A percentile compares a stretch with the other conserved stretches of the same genome.
Evolutionary conservation across 805 yeast genomes (phyloP).

Genomic region (Sungouiozyma ichnusensis): DNA sequence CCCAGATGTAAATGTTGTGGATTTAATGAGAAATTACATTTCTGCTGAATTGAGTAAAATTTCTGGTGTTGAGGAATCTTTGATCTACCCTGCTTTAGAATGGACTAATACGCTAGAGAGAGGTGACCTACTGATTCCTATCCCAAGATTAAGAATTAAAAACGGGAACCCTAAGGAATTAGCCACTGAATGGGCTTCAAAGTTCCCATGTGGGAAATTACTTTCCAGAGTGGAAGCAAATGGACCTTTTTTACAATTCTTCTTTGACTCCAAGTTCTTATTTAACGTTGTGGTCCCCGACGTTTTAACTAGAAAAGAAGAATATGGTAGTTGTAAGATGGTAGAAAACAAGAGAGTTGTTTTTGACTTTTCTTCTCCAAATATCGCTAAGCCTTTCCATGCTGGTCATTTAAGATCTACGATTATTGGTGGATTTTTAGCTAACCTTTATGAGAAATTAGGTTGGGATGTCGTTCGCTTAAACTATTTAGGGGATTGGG

Average conservation of each 20-base stretch:
- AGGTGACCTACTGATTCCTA: conserved; percentile 85
- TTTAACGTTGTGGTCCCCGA: conserved; percentile 61
- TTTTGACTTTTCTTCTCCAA: conserved; percentile 92
- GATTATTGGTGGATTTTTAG: conserved; percentile 88
- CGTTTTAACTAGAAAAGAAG: conserved; percentile 44
- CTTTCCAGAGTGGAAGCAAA: conserved; percentile 63
- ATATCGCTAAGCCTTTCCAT: conserved; percentile 97
- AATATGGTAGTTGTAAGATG: conserved; percentile 64
- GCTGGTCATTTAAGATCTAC: conserved; percentile 97
- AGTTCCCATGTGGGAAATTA: conserved; percentile 62
- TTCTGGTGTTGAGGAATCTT: conserved; percentile 55
- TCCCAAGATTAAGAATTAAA: conserved; percentile 82
- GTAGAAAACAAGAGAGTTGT: conserved; percentile 63
- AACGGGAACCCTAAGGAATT: conserved; percentile 65
- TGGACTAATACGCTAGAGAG: conserved; percentile 76
- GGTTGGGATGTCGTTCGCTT: conserved; percentile 87
- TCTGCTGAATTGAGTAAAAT: conserved; percentile 64
- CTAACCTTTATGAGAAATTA: conserved; percentile 77
- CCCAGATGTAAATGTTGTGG: conserved; percentile 75
- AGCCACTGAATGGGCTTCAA: conserved; percentile 66
- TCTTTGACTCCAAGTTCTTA: conserved; percentile 56
- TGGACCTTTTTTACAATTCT: conserved; percentile 88
- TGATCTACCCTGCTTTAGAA: conserved; percentile 80
- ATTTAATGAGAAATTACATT: conserved; percentile 82
- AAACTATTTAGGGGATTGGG: conserved; percentile 98